These are phyloP conservation scores for Nitzschia putrida DNA, from an alignment of 108 stramenopile genomes.

Conservation along the genomic window DNA sequence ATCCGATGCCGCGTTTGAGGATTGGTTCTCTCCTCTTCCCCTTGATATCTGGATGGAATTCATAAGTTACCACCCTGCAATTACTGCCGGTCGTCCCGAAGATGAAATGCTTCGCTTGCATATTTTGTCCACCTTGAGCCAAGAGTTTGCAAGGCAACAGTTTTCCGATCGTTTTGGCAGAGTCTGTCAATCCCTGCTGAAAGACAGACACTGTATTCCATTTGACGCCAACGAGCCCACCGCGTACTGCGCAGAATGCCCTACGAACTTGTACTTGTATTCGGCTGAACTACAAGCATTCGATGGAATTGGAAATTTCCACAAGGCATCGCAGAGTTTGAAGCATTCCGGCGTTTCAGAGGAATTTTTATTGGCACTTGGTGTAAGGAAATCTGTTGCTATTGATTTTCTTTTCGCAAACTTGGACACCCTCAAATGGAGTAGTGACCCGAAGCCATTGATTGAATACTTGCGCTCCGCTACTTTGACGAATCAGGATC, in stretches of 20 bases:
- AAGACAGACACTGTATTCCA: constrained; percentile 46
- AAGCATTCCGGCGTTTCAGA: constrained; percentile 57
- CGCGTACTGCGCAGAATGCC: constrained; percentile 33
- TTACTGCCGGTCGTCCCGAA: constrained; percentile 50
- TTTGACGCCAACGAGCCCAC: constrained; percentile 43
- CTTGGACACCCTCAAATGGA: constrained; percentile 70
- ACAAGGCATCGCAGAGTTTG: constrained; percentile 50
- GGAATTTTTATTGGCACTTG: constrained; percentile 65
- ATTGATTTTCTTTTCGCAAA: constrained; percentile 77
- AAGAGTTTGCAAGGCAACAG: constrained; percentile 40
- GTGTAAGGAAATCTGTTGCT: constrained; percentile 70
- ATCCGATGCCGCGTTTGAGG: constrained; percentile 40
- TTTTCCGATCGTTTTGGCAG: constrained; percentile 35
- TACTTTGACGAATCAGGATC: constrained; percentile 54
- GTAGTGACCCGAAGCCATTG: constrained; percentile 66
- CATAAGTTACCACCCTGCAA: constrained; percentile 52
- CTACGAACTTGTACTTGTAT: constrained; percentile 65
- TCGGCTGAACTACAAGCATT: constrained; percentile 75
- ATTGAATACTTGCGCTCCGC: constrained; percentile 71
- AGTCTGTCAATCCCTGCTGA: constrained; percentile 30
- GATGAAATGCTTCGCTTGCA: constrained; percentile 42
- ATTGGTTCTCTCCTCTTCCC: constrained; percentile 61
- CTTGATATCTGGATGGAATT: constrained; percentile 73
- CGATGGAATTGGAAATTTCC: constrained; percentile 51
- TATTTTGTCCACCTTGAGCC: constrained; percentile 50